Conservation (phyloP, 1,284 basidiomycete species). For the Megacollybia platyphylla region DNA sequence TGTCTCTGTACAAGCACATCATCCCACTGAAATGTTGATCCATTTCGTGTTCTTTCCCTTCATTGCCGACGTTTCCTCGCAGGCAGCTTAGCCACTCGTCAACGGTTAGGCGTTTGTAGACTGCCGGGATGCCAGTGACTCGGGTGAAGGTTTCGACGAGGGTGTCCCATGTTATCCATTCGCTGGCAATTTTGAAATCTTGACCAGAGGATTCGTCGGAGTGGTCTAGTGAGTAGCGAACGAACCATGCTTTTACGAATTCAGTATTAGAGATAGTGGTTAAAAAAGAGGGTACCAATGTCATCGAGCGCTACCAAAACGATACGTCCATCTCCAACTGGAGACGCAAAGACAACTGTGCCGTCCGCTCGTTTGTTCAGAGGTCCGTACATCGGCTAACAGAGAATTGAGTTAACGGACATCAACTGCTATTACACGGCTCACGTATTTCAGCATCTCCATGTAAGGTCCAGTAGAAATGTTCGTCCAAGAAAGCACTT, state of each 20-base stretch:
- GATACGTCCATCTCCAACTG: not conserved
- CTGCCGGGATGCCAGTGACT: not conserved
- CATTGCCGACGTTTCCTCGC: too few relatives aligned
- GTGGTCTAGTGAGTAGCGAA: not conserved
- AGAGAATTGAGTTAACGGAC: too few relatives aligned
- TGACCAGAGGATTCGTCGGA: not conserved
- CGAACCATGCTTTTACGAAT: not conserved
- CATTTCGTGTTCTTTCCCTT: not conserved
- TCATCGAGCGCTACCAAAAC: not conserved
- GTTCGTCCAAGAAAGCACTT: conserved; percentile 25
- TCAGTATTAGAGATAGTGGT: too few relatives aligned
- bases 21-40: not conserved
- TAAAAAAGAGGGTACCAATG: too few relatives aligned
- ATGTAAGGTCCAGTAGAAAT: conserved; percentile 31
- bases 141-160: not conserved
- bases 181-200: not conserved
- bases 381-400: too few relatives aligned
- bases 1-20: not conserved
- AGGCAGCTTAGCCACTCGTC: not conserved
- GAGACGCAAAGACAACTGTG: not conserved
- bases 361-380: not conserved
- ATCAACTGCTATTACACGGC: not conserved
- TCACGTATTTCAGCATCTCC: conserved; percentile 12
- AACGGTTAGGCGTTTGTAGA: not conserved
- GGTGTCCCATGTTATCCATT: not conserved